Evolutionary conservation across 192 early-diverging fungal genomes (phyloP).

Genomic region (Podila minutissima): DNA sequence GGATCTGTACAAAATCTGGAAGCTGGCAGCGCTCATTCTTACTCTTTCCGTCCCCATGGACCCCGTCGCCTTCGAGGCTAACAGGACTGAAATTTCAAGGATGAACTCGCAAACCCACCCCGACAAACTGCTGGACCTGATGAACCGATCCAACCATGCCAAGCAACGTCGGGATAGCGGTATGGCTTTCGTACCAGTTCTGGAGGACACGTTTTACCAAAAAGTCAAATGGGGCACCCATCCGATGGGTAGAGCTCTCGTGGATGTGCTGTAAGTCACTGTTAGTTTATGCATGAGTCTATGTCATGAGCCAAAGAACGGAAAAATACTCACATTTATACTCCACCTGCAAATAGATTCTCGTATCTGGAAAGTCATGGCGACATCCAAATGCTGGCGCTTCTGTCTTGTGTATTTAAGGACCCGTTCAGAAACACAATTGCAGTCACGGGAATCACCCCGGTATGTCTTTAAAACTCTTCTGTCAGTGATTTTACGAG

Average conservation of each 20-base stretch:
- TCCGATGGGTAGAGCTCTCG: conserved; percentile 65
- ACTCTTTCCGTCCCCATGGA: conserved; percentile 59
- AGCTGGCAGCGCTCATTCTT: conserved; percentile 67
- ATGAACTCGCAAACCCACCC: conserved; percentile 45
- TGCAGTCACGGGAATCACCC: conserved; percentile 36
- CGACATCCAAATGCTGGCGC: conserved; percentile 73
- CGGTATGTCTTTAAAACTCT: conserved; percentile 9
- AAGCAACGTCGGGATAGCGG: conserved; percentile 57
- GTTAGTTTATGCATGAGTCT: neutral
- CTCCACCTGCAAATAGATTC: conserved; percentile 45
- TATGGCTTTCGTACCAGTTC: conserved; percentile 39
- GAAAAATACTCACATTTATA: neutral
- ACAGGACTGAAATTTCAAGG: conserved; percentile 35
- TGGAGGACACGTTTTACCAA: conserved; percentile 49
- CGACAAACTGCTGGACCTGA: conserved; percentile 25
- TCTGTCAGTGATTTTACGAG: neutral
- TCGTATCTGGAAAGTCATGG: conserved; percentile 61
- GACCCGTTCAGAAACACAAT: conserved; percentile 46
- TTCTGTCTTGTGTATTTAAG: conserved; percentile 71
- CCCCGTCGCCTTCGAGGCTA: conserved; percentile 41
- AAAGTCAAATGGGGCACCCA: conserved; percentile 69
- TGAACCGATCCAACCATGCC: conserved; percentile 40
- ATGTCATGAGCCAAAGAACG: no score
- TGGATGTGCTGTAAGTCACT: conserved; percentile 59
- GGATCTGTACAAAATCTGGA: conserved; percentile 76